phyloP scores from a whole-genome alignment of 495 filamentous ascomycete genomes.

The Aspergillus nanangensis region DNA sequence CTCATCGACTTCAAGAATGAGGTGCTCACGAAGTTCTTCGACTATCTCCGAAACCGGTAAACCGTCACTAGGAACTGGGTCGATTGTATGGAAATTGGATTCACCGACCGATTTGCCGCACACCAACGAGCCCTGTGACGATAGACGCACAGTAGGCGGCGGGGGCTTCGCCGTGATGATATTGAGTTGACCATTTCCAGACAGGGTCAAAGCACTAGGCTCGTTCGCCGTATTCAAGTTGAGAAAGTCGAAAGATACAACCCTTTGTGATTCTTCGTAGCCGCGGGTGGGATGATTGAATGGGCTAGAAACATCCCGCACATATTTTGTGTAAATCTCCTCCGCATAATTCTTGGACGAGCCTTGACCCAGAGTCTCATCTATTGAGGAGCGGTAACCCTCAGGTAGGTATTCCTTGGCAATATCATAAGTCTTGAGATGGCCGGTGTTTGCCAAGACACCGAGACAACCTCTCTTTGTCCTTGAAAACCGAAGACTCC shows the following conservation, averaged over 20 bases:
- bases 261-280: slow-evolving; percentile 53
- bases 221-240: slow-evolving; percentile 56
- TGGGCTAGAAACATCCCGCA: slow-evolving; percentile 43
- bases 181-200: slow-evolving; percentile 62
- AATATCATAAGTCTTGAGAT: slow-evolving; percentile 71
- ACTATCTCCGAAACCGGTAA: slow-evolving; percentile 28
- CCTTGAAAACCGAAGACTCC: slow-evolving; percentile 75
- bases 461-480: slow-evolving; percentile 70
- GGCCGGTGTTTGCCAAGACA: slow-evolving; percentile 71
- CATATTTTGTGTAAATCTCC: slow-evolving; percentile 43
- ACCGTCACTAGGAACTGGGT: slow-evolving; percentile 26
- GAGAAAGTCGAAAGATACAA: slow-evolving; percentile 87
- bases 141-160: slow-evolving; percentile 44
- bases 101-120: slow-evolving; percentile 25
- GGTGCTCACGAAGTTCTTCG: slow-evolving; percentile 23
- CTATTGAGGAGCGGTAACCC: slow-evolving; percentile 35
- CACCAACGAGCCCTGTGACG: slow-evolving; percentile 36
- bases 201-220: slow-evolving; percentile 62
- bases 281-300: slow-evolving; percentile 40
- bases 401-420: slow-evolving; percentile 52
- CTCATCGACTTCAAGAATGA: slow-evolving; percentile 15
- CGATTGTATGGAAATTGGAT: slow-evolving; percentile 27
- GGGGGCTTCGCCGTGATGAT: slow-evolving; percentile 60
- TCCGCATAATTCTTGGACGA: slow-evolving; percentile 37
- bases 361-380: slow-evolving; percentile 36